Percentiles rank a stretch among this genome's conserved stretches.
These are phyloP conservation scores for Pseudotsuga menziesii DNA, from an alignment of 75 land plant genomes.

Conservation along the genomic window DNA sequence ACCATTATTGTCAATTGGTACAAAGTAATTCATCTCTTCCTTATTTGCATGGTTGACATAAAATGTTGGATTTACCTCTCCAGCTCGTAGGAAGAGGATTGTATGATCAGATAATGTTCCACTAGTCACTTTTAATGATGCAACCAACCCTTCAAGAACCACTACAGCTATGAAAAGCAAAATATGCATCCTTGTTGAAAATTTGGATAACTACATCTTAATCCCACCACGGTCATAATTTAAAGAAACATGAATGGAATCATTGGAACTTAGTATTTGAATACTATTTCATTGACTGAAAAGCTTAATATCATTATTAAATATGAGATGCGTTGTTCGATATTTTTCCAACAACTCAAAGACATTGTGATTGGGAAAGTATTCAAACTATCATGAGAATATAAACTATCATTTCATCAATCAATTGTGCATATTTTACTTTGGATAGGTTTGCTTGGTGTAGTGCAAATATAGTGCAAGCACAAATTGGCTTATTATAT, in stretches of 20 bases:
- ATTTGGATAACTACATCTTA: background rate
- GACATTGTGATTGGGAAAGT: conserved; percentile 63
- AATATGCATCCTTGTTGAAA: background rate
- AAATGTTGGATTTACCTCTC: conserved; percentile 51
- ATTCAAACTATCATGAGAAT: conserved; percentile 69
- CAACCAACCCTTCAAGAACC: conserved; percentile 84
- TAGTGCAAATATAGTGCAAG: background rate
- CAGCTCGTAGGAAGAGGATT: conserved; percentile 94
- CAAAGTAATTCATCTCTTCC: background rate
- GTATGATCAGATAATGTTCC: conserved; percentile 87
- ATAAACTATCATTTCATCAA: background rate
- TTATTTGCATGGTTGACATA: background rate
- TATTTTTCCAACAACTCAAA: conserved; percentile 71
- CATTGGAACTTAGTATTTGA: background rate
- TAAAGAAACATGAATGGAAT: background rate
- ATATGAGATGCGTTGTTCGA: conserved; percentile 65
- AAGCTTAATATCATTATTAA: conserved; percentile 77
- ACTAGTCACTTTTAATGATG: conserved; percentile 68
- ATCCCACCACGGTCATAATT: background rate
- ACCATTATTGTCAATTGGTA: background rate
- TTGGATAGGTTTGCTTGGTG: background rate
- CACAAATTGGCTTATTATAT: background rate
- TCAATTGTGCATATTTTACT: background rate
- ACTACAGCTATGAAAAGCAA: conserved; percentile 69
- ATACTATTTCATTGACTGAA: background rate